Evolutionary conservation across 73 alveolate genomes (phyloP).

Genomic region (Paramecium primaurelia): DNA sequence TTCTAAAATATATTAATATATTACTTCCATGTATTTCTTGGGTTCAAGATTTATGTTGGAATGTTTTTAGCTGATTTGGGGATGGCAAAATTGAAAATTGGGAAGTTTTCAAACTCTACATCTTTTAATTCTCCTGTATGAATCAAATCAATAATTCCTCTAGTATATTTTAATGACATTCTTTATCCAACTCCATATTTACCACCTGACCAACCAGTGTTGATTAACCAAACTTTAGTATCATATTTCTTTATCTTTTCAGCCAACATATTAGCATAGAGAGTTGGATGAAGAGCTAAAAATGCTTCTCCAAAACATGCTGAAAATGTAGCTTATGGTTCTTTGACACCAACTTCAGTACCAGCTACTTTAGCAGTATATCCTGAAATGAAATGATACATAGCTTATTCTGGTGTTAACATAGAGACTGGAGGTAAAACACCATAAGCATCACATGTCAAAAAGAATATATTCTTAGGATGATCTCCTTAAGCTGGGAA

Average conservation of each 20-base stretch:
- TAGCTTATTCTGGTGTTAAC: slow-evolving; percentile 86
- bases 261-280: slow-evolving; percentile 94
- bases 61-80: slow-evolving; percentile 85
- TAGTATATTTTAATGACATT: slow-evolving; percentile 85
- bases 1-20: not conserved
- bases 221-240: slow-evolving; percentile 89
- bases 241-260: slow-evolving; percentile 82
- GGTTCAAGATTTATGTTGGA: slow-evolving; percentile 77
- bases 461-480: slow-evolving; percentile 93
- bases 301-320: slow-evolving; percentile 98
- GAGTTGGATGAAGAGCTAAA: slow-evolving; percentile 91
- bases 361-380: slow-evolving; percentile 98
- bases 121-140: slow-evolving; percentile 84
- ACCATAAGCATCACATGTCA: slow-evolving; percentile 97
- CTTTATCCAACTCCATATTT: slow-evolving; percentile 92
- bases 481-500: slow-evolving; percentile 94
- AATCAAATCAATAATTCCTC: slow-evolving; percentile 91
- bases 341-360: slow-evolving; percentile 93
- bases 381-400: slow-evolving; percentile 96
- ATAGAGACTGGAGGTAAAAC: slow-evolving; percentile 97
- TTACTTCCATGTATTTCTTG: slow-evolving; percentile 77
- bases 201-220: slow-evolving; percentile 98
- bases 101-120: slow-evolving; percentile 71
- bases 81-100: slow-evolving; percentile 78
- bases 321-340: slow-evolving; percentile 94